Conservation (phyloP, 208 protist species). For the Acanthamoeba royreba region DNA sequence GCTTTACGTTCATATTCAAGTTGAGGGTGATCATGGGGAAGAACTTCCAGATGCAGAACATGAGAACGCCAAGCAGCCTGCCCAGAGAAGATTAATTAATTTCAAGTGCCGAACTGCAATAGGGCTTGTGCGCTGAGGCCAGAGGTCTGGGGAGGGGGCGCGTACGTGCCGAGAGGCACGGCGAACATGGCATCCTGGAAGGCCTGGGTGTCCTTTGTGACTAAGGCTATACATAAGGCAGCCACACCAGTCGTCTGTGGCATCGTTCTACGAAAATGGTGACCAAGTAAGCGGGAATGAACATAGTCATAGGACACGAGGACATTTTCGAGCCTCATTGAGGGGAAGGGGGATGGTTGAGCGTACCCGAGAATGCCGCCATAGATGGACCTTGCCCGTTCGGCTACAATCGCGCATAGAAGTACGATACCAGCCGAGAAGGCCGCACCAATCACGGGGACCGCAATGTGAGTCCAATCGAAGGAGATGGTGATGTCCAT, state of each 20-base stretch:
- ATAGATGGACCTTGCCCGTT: not conserved
- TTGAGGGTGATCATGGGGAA: not conserved
- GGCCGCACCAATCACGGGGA: not conserved
- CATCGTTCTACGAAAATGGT: not conserved
- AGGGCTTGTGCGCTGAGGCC: not conserved
- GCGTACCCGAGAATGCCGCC: not conserved
- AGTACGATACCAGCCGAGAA: not conserved
- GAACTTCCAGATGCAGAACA: not conserved
- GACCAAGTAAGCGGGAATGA: not conserved
- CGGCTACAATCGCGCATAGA: not conserved
- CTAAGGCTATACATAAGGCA: not conserved
- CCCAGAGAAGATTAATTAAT: not conserved
- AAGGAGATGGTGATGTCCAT: not conserved
- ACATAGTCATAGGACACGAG: too few relatives aligned
- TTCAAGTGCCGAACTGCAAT: not conserved
- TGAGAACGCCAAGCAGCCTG: not conserved
- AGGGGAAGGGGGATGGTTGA: not conserved
- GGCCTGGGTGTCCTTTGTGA: not conserved
- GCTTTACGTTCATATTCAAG: not conserved
- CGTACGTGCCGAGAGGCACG: not conserved
- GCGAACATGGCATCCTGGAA: slow-evolving; percentile 2
- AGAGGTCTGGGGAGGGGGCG: not conserved
- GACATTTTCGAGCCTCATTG: not conserved
- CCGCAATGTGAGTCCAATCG: not conserved
- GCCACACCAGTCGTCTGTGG: not conserved